A percentile compares a stretch with the other conserved stretches of the same genome.
Evolutionary conservation across 1,139 yeast genomes (phyloP).

Genomic region (Kodamaea fungicola): DNA sequence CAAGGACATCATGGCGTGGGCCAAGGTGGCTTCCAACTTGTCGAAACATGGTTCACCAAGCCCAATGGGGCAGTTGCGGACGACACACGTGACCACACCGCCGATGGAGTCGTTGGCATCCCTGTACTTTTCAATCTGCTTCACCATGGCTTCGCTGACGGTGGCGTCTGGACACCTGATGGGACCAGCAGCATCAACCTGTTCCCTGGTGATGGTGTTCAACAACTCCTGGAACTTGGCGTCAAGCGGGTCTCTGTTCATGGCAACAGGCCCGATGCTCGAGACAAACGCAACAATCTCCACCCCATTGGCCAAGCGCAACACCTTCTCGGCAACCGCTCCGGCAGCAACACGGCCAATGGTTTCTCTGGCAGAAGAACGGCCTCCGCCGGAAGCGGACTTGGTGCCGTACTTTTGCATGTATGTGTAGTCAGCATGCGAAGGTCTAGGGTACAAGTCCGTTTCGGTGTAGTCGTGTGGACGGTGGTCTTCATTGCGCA

Average conservation of each 20-base stretch:
- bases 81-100: slow-evolving; percentile 96
- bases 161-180: slow-evolving; percentile 86
- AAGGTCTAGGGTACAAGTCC: slow-evolving; percentile 93
- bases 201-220: slow-evolving; percentile 77
- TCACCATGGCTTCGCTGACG: slow-evolving; percentile 76
- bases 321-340: slow-evolving; percentile 92
- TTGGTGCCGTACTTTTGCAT: slow-evolving; percentile 85
- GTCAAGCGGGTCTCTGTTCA: slow-evolving; percentile 69
- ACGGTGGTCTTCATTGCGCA: slow-evolving; percentile 90
- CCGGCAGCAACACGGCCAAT: slow-evolving; percentile 99
- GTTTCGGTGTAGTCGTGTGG: slow-evolving; percentile 95
- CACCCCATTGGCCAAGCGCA: slow-evolving; percentile 70
- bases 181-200: slow-evolving; percentile 85
- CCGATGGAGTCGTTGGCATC: slow-evolving; percentile 92
- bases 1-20: slow-evolving; percentile 95
- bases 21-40: slow-evolving; percentile 88
- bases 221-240: slow-evolving; percentile 63
- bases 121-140: slow-evolving; percentile 81
- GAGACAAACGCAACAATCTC: slow-evolving; percentile 97
- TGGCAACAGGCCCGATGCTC: slow-evolving; percentile 75
- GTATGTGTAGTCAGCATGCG: slow-evolving; percentile 97
- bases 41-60: slow-evolving; percentile 98
- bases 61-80: slow-evolving; percentile 89
- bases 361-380: slow-evolving; percentile 96
- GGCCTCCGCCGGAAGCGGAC: slow-evolving; percentile 95